These are phyloP conservation scores for Boletus smithii DNA, from an alignment of 1,284 basidiomycete genomes.

Conservation along the genomic window DNA sequence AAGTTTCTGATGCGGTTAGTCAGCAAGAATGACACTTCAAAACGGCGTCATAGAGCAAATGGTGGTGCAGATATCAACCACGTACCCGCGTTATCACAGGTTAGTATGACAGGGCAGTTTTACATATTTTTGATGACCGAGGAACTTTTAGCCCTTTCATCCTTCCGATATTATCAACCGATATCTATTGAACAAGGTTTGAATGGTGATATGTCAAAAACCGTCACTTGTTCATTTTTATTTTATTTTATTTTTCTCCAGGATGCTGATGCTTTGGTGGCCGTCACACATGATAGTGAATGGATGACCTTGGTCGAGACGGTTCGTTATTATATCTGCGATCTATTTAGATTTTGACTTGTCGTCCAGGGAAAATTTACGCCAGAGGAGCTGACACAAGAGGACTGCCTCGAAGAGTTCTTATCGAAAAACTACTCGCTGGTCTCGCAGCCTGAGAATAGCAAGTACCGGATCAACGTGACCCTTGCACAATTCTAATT, in stretches of 20 bases:
- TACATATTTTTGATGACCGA: neutral
- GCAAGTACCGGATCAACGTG: neutral
- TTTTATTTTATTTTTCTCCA: too few relatives aligned
- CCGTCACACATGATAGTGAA: slow-evolving; percentile 5
- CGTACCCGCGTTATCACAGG: neutral
- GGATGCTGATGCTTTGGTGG: neutral
- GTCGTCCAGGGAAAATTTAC: neutral
- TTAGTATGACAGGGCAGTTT: neutral
- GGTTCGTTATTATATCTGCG: neutral
- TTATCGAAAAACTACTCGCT: neutral
- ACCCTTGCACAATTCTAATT: neutral
- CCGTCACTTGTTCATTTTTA: neutral
- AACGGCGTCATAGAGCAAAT: neutral
- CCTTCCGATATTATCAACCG: slow-evolving; percentile 7
- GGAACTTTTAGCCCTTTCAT: slow-evolving; percentile 8
- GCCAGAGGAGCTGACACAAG: neutral
- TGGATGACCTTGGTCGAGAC: slow-evolving; percentile 6
- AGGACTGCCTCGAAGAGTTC: neutral
- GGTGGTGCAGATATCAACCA: neutral
- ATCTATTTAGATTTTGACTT: neutral
- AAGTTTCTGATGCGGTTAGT: neutral
- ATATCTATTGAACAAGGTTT: slow-evolving; percentile 9
- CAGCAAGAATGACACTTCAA: neutral
- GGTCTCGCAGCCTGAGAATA: neutral
- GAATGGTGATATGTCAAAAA: neutral